Evolutionary conservation across 2,329 filamentous ascomycete genomes (phyloP).

Genomic region (Aureobasidium sp.): DNA sequence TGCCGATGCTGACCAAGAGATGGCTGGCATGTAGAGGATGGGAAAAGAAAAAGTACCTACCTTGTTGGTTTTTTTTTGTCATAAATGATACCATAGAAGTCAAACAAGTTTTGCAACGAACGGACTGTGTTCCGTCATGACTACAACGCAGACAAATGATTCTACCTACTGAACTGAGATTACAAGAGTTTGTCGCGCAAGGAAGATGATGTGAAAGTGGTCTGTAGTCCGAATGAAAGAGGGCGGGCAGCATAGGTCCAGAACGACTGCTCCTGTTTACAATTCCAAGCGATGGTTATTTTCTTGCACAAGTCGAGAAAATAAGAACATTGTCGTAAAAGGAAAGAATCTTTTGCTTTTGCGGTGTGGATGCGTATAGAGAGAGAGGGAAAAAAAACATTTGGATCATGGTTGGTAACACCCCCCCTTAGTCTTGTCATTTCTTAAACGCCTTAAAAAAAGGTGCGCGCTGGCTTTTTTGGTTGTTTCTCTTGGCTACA

Average conservation of each 20-base stretch:
- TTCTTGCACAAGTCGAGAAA: not conserved
- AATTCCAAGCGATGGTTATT: not conserved
- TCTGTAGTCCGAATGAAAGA: no score
- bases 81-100: constrained; percentile 8
- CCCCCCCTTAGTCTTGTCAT: constrained; percentile 11
- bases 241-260: no score
- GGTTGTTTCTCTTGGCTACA: constrained; percentile 11
- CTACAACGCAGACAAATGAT: not conserved
- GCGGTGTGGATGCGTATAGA: no score
- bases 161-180: no score
- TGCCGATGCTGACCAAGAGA: constrained; percentile 29
- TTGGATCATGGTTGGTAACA: constrained; percentile 2
- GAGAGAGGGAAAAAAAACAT: no score
- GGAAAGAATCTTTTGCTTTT: not conserved
- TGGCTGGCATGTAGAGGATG: constrained; percentile 19
- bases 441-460: constrained; percentile 13
- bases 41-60: not conserved
- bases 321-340: not conserved
- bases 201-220: no score
- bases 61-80: not conserved
- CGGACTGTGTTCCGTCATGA: constrained; percentile 1
- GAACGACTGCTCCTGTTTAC: not conserved
- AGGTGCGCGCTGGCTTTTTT: constrained; percentile 10
- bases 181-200: no score
- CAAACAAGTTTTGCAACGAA: not conserved